These are phyloP conservation scores for Trichophyton equinum DNA, from an alignment of 2,329 filamentous ascomycete species.

Conservation along the genomic window DNA sequence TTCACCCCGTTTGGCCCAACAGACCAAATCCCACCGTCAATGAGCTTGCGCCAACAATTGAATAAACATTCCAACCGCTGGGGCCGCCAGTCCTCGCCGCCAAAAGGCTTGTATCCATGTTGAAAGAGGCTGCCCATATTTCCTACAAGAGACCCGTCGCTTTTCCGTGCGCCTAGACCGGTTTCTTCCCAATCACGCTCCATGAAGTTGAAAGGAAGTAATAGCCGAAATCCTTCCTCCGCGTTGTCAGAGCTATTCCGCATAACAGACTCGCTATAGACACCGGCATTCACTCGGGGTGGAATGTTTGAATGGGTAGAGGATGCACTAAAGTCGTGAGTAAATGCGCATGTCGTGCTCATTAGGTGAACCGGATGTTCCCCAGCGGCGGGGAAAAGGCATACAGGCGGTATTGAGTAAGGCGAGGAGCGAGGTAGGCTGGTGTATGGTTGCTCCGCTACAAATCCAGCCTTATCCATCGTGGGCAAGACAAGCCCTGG, in stretches of 20 bases:
- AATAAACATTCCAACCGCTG: slow-evolving; percentile 4
- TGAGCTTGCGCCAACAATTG: slow-evolving; percentile 5
- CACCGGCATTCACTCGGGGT: slow-evolving; percentile 2
- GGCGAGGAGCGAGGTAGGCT: not conserved
- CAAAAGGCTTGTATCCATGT: slow-evolving; percentile 4
- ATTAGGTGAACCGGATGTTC: not conserved
- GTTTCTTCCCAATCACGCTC: not conserved
- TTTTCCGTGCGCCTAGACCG: not conserved
- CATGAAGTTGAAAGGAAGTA: slow-evolving; percentile 1
- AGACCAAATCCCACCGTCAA: not conserved
- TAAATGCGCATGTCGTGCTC: not conserved
- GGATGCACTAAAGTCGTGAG: not conserved
- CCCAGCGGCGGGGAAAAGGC: not conserved
- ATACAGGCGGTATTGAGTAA: not conserved
- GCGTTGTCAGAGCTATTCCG: not conserved
- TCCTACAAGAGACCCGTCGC: not conserved
- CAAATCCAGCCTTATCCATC: not conserved
- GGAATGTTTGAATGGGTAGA: not conserved
- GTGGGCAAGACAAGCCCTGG: slow-evolving; percentile 1
- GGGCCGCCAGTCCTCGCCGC: not conserved
- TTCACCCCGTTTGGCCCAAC: slow-evolving; percentile 2
- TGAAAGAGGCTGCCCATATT: not conserved
- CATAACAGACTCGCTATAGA: slow-evolving; percentile 3
- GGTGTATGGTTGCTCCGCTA: not conserved
- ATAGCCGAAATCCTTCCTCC: slow-evolving; percentile 4